Percentiles rank a stretch among this genome's conserved stretches.
These are phyloP conservation scores for Suillus subaureus DNA, from an alignment of 768 basidiomycete species.

Conservation along the genomic window DNA sequence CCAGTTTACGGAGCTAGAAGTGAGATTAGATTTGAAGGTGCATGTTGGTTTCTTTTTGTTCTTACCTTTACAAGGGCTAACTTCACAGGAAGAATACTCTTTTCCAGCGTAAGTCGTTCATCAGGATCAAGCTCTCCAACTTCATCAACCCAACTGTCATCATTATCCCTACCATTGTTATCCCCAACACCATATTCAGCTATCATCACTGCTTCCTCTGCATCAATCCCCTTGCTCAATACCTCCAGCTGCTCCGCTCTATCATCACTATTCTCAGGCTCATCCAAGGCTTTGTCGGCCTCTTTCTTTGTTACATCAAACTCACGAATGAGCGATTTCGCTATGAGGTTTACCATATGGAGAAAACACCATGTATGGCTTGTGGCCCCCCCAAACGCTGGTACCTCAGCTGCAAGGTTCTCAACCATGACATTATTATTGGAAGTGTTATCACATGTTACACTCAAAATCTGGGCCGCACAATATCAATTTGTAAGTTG, in stretches of 20 bases:
- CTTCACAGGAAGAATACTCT: conserved; percentile 13
- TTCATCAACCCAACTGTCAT: neutral
- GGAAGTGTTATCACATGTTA: conserved; percentile 10
- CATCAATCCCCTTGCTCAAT: neutral
- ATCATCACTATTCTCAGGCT: neutral
- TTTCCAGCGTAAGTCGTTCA: neutral
- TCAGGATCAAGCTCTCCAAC: conserved; percentile 2
- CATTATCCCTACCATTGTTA: neutral
- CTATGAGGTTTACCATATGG: conserved; percentile 20
- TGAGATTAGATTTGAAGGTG: neutral
- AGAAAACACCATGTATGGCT: too few relatives aligned
- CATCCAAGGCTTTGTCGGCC: neutral
- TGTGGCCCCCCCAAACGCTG: too few relatives aligned
- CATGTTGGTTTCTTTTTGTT: neutral
- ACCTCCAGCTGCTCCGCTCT: neutral
- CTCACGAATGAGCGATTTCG: conserved; percentile 1
- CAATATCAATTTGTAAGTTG: too few relatives aligned
- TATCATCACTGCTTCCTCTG: neutral
- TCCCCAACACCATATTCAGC: neutral
- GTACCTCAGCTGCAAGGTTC: too few relatives aligned
- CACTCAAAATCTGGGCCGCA: conserved; percentile 18
- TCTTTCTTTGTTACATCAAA: conserved; percentile 3
- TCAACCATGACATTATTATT: too few relatives aligned
- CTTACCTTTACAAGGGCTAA: conserved; percentile 21
- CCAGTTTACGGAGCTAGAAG: conserved; percentile 10